These are phyloP conservation scores for Fusarium sp. DNA, from an alignment of 2,329 filamentous ascomycete species.

Conservation along the genomic window DNA sequence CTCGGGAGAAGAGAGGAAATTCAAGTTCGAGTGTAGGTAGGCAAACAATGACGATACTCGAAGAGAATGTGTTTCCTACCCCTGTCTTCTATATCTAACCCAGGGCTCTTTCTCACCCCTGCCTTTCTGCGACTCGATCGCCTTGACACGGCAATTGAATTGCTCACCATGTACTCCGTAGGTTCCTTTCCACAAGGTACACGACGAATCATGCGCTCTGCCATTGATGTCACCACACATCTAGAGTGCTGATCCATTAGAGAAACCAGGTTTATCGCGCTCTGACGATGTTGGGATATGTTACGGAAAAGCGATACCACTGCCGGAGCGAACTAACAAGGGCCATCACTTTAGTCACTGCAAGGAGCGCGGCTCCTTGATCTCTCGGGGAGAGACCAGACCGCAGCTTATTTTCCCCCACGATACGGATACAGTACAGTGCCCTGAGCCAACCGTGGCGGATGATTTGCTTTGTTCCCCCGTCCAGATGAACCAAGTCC, in stretches of 20 bases:
- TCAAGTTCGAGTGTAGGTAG: not conserved
- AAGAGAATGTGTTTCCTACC: not conserved
- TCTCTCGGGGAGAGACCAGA: slow-evolving; percentile 12
- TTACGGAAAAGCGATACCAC: not conserved
- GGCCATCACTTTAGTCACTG: slow-evolving; percentile 14
- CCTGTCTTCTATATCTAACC: not conserved
- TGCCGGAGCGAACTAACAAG: not conserved
- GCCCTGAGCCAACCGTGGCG: slow-evolving; percentile 15
- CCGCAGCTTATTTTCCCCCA: slow-evolving; percentile 37
- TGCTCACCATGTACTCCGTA: not conserved
- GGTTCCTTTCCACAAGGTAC: not conserved
- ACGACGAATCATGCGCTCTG: slow-evolving; percentile 3
- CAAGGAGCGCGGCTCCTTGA: slow-evolving; percentile 26
- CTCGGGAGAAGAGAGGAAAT: not conserved
- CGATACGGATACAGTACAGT: slow-evolving; percentile 12
- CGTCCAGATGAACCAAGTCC: slow-evolving; percentile 9
- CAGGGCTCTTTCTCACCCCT: not conserved
- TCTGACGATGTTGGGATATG: not conserved
- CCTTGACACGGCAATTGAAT: not conserved
- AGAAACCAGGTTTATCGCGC: not conserved
- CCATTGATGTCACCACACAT: not conserved
- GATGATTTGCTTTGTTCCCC: slow-evolving; percentile 27
- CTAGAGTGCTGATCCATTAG: not conserved
- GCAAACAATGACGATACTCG: not conserved
- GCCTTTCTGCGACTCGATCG: slow-evolving; percentile 3